A percentile compares a stretch with the other conserved stretches of the same genome.
Conservation (phyloP, 2,329 filamentous ascomycete genomes). For the Fusarium sterilihyphosum region DNA sequence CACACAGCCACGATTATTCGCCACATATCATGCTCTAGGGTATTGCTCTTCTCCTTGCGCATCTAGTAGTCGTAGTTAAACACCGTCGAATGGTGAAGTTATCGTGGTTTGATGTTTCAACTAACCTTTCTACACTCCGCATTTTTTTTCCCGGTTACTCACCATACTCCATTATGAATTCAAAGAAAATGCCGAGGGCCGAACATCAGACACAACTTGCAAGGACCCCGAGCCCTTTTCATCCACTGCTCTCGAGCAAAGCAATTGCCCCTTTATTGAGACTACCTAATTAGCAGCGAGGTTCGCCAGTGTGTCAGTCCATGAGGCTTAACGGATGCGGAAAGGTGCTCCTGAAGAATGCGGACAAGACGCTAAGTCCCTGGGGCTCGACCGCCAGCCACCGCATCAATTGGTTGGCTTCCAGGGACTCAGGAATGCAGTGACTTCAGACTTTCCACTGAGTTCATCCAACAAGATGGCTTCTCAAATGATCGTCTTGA, state of each 20-base stretch:
- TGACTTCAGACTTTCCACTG: background rate
- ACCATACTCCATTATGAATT: too few relatives aligned
- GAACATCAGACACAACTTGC: rapidly evolving
- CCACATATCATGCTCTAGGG: background rate
- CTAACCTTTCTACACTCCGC: too few relatives aligned
- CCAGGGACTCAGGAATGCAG: background rate
- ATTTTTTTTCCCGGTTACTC: rapidly evolving
- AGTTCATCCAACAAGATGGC: background rate
- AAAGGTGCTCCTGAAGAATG: background rate
- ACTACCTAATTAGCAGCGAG: too few relatives aligned
- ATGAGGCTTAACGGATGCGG: background rate
- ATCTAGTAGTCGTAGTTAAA: background rate
- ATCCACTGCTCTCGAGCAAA: rapidly evolving
- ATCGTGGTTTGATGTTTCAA: rapidly evolving
- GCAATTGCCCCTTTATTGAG: too few relatives aligned
- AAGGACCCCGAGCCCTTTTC: rapidly evolving
- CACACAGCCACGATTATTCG: background rate
- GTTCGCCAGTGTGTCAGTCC: background rate
- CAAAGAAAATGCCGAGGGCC: background rate
- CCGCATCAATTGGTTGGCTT: background rate
- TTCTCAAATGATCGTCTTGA: background rate
- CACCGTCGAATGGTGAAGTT: background rate
- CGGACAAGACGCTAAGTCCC: background rate
- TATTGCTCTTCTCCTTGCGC: background rate
- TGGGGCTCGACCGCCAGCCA: background rate